Base-by-base conservation (phyloP, 139 green algal species). In the Auxenochlorella pyrenoidosa region DNA sequence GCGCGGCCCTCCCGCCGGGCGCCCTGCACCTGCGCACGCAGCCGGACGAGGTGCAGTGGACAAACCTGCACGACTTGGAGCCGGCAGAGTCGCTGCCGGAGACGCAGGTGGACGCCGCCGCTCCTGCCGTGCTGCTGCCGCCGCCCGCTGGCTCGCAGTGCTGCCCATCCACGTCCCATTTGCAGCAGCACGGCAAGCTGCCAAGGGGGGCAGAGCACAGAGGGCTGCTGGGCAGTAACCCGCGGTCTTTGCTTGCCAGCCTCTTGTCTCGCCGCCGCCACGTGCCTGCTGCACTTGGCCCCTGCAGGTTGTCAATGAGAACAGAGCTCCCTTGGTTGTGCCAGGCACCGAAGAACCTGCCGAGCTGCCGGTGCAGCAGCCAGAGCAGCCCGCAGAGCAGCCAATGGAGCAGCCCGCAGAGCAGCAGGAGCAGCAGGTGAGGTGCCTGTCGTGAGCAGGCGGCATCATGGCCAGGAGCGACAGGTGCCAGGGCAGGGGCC, bases 21-120 rank as follows among this genome's bases (percentile, higher is more conserved):
- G 75, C 51, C 43, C 75, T 81, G 43, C 43, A 63, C 75, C 84
- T 85, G 63, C 85, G 85, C 76, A 89, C 85, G 15, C 85, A 89
- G 85, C 75, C 76, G 2, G 76, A 85, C 30, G 76, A 89, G n/a
- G 38, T 89, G 24, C 75, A 85, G 76, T 89, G 63, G 63, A 89
- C 85, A 43, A 87, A 82, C 36, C 19, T n/a, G 47, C 22, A 71
- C 10, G 85, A 84, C 10, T 0, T 15, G n/a, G 63, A 43, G 66
- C n/a, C 70, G 0, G 82, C 8, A 44, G 43, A 83, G n/a, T 79
- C 51, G 19, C 68, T 87, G 68, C 82, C 68, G 0, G 68, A 36
- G 19, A 87, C 82, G 19, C 82, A 81, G 82, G 82, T 71, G 68
- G 15, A 63, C 26, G 24, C 10, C 10, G 47, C 47, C n/a, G 6